These are phyloP conservation scores for Gaertneriomyces sp. DNA, from an alignment of 192 early-diverging fungal species.

Conservation along the genomic window DNA sequence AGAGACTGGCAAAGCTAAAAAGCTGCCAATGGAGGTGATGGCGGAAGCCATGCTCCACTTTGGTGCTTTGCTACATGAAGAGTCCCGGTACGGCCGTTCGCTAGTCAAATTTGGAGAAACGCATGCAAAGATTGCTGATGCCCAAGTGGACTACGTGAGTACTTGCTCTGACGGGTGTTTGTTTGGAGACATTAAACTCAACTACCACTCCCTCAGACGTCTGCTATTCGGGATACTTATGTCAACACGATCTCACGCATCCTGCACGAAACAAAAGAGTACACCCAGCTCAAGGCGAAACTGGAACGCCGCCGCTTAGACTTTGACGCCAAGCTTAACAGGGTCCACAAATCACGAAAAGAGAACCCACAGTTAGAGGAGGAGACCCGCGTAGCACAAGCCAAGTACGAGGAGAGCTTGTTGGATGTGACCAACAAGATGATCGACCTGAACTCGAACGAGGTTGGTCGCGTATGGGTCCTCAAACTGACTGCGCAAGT, in stretches of 20 bases:
- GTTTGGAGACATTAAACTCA: background rate
- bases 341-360: conserved; percentile 87
- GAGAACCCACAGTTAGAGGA: conserved; percentile 88
- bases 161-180: background rate
- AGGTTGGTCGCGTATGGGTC: conserved; percentile 49
- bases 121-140: conserved; percentile 42
- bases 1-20: conserved; percentile 59
- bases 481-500: background rate
- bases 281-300: conserved; percentile 70
- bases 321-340: conserved; percentile 86
- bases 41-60: conserved; percentile 62
- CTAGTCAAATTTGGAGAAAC: conserved; percentile 49
- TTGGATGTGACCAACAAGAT: conserved; percentile 73
- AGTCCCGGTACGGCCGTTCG: conserved; percentile 40
- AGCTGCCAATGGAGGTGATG: conserved; percentile 64
- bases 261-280: conserved; percentile 49
- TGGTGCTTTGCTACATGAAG: conserved; percentile 43
- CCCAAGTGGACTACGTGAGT: conserved; percentile 47
- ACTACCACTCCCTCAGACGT: conserved; percentile 15
- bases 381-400: conserved; percentile 80
- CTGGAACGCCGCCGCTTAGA: conserved; percentile 83
- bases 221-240: conserved; percentile 53
- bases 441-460: conserved; percentile 75
- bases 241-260: conserved; percentile 39
- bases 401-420: conserved; percentile 91